A percentile compares a stretch with the other conserved stretches of the same genome.
phyloP scores from a whole-genome alignment of 2,329 filamentous ascomycete genomes.

The Pseudogymnoascus sp. region DNA sequence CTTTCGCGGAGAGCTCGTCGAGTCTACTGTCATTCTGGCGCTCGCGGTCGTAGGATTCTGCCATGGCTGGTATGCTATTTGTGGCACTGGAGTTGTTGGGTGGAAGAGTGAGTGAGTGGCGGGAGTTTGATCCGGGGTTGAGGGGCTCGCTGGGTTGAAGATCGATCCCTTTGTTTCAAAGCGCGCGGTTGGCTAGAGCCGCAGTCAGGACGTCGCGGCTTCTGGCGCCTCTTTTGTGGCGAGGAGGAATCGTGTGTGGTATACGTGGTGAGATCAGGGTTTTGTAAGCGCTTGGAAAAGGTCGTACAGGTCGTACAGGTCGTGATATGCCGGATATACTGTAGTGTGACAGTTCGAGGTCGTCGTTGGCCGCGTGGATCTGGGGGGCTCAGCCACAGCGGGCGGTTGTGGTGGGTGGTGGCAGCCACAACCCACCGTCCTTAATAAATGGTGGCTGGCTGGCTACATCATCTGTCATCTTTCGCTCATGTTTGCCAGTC shows the following conservation, averaged over 20 bases:
- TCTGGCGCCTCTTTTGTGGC: neutral
- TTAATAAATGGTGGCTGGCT: conserved; percentile 4
- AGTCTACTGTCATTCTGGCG: conserved; percentile 92
- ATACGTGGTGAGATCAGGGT: neutral
- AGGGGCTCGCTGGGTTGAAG: neutral
- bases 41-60: conserved; percentile 70
- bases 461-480: conserved; percentile 8
- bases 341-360: conserved; percentile 4
- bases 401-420: neutral
- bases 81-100: neutral
- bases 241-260: neutral
- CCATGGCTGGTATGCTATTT: conserved; percentile 41
- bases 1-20: conserved; percentile 82
- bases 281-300: neutral
- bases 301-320: neutral
- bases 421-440: neutral
- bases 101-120: neutral
- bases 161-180: conserved; percentile 4
- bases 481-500: neutral
- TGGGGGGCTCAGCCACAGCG: neutral
- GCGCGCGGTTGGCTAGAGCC: conserved; percentile 2
- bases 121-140: neutral
- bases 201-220: conserved; percentile 7
- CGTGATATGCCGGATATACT: neutral
- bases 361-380: conserved; percentile 5